phyloP scores from a whole-genome alignment of 768 basidiomycete genomes.

The Royoungia palumana region DNA sequence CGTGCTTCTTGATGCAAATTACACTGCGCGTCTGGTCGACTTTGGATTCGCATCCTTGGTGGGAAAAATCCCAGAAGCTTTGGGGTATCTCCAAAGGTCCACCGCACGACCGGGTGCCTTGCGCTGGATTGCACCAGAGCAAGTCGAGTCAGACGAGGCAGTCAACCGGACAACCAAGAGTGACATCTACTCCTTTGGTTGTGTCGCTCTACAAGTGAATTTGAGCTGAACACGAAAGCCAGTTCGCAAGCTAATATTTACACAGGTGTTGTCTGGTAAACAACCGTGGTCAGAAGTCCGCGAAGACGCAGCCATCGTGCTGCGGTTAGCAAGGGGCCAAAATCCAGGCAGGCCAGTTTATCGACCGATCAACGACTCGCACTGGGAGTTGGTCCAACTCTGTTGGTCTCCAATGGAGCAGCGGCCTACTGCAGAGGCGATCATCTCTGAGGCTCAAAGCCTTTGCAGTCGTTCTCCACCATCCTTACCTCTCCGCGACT shows the following conservation, averaged over 20 bases:
- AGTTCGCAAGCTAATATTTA: conserved; percentile 5
- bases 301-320: conserved; percentile 1
- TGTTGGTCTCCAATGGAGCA: conserved; percentile 5
- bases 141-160: conserved; percentile 20
- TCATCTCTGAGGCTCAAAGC: not conserved
- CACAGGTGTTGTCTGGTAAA: conserved; percentile 8
- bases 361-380: not conserved
- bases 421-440: not conserved
- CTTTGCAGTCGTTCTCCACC: not conserved
- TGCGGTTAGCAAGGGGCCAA: not conserved
- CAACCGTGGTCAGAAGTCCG: not conserved
- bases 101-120: conserved; percentile 36
- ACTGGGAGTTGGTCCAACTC: conserved; percentile 6
- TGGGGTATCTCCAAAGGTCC: conserved; percentile 6
- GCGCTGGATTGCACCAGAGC: conserved; percentile 42
- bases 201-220: conserved; percentile 27
- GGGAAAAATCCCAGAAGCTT: not conserved
- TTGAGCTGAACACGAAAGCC: conserved; percentile 35
- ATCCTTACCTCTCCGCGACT: not conserved
- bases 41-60: conserved; percentile 33
- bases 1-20: conserved; percentile 10
- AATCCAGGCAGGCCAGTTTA: conserved; percentile 1
- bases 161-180: conserved; percentile 2
- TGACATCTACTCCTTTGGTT: conserved; percentile 20
- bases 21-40: conserved; percentile 39